phyloP scores from a whole-genome alignment of 257 asterid species.

The Ophiorrhiza pumila region DNA sequence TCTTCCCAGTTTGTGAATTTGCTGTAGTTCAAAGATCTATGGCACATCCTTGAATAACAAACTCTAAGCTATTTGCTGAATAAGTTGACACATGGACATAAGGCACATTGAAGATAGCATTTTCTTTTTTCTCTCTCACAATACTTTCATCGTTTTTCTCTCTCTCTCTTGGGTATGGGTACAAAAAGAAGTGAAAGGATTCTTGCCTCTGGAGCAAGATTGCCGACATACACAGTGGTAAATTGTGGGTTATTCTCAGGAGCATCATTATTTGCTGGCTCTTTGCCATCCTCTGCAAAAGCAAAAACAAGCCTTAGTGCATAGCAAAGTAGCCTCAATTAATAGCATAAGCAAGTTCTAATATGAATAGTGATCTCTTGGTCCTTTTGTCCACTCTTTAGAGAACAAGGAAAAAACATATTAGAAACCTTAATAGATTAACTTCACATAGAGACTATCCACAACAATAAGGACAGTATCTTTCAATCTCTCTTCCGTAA shows the following conservation, averaged over 20 bases:
- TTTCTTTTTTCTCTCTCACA: background rate
- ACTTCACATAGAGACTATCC: background rate
- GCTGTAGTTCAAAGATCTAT: background rate
- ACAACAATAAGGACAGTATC: background rate
- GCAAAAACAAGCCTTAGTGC: conserved; percentile 8
- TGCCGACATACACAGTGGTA: conserved; percentile 91
- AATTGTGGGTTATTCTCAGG: conserved; percentile 87
- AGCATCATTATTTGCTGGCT: conserved; percentile 62
- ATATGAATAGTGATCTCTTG: background rate
- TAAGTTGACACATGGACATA: background rate
- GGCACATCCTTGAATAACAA: background rate
- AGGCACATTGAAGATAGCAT: background rate
- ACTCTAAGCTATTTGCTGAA: background rate
- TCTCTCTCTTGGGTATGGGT: background rate
- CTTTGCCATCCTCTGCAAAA: conserved; percentile 78
- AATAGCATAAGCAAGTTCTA: background rate
- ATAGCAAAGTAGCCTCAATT: no score
- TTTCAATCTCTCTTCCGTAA: background rate
- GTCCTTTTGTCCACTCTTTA: background rate
- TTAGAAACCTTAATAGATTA: background rate
- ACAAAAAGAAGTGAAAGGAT: conserved; percentile 4
- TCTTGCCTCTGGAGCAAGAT: conserved; percentile 87
- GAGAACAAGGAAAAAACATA: background rate
- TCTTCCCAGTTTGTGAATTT: background rate
- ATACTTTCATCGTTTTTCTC: background rate